phyloP scores from a whole-genome alignment of 2,329 filamentous ascomycete genomes.

The Pseudonectria buxi region DNA sequence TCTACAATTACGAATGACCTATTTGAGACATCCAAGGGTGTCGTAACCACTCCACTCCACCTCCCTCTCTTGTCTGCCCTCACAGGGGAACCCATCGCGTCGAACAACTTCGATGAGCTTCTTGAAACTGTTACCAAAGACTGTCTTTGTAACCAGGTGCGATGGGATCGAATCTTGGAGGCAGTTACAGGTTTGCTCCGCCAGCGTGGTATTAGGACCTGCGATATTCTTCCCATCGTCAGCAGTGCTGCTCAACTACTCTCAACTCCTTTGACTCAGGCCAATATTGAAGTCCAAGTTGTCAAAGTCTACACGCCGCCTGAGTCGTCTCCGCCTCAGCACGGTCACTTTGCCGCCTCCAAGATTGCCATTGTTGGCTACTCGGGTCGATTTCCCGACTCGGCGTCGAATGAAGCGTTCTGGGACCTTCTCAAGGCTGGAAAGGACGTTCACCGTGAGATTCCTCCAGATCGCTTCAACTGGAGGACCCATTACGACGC shows the following conservation, averaged over 20 bases:
- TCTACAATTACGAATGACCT: neutral
- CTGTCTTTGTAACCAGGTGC: slow-evolving; percentile 7
- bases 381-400: slow-evolving; percentile 38
- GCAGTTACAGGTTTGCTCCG: neutral
- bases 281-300: slow-evolving; percentile 3
- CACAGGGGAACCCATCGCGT: slow-evolving; percentile 1
- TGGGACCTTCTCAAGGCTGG: slow-evolving; percentile 64
- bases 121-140: slow-evolving; percentile 4
- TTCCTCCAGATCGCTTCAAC: slow-evolving; percentile 63
- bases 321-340: neutral
- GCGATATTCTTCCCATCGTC: slow-evolving; percentile 6
- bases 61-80: slow-evolving; percentile 5
- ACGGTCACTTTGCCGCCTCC: slow-evolving; percentile 13
- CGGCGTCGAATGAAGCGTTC: slow-evolving; percentile 36
- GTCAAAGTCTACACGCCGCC: slow-evolving; percentile 1
- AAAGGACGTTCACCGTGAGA: slow-evolving; percentile 55
- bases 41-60: neutral
- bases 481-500: slow-evolving; percentile 61
- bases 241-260: slow-evolving; percentile 13
- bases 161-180: slow-evolving; percentile 8
- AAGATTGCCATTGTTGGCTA: slow-evolving; percentile 78
- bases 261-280: slow-evolving; percentile 3
- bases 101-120: slow-evolving; percentile 1
- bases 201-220: neutral
- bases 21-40: neutral